Evolutionary conservation across 2,329 filamentous ascomycete genomes (phyloP).

Genomic region (Fusarium napiforme): DNA sequence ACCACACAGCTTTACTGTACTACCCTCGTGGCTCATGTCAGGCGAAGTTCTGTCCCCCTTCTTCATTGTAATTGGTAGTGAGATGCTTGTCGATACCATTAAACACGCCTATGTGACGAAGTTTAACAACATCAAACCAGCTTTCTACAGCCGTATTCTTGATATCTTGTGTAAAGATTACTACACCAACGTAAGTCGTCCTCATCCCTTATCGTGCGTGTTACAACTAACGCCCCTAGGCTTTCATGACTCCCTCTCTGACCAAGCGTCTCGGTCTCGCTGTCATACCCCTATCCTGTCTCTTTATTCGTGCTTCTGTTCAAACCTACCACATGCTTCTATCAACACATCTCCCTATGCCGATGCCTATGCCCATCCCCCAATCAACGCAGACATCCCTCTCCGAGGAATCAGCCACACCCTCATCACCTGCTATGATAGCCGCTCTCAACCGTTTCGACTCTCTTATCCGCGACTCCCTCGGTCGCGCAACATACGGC

Average conservation of each 20-base stretch:
- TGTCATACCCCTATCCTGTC: slow-evolving; percentile 89
- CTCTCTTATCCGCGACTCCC: slow-evolving; percentile 76
- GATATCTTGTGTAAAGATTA: slow-evolving; percentile 98
- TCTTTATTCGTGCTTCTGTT: slow-evolving; percentile 93
- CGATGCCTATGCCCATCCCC: slow-evolving; percentile 74
- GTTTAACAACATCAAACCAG: slow-evolving; percentile 96
- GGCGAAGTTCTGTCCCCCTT: slow-evolving; percentile 94
- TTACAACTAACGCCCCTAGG: slow-evolving; percentile 58
- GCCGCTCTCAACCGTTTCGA: slow-evolving; percentile 85
- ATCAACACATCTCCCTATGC: slow-evolving; percentile 83
- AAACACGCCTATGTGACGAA: slow-evolving; percentile 99
- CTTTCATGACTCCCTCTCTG: slow-evolving; percentile 89
- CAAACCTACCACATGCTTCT: slow-evolving; percentile 99
- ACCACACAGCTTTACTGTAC: slow-evolving; percentile 88
- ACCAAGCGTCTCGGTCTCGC: slow-evolving; percentile 91
- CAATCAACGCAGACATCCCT: slow-evolving; percentile 74
- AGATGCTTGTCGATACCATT: slow-evolving; percentile 96
- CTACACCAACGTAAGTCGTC: slow-evolving; percentile 82
- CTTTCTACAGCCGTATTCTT: slow-evolving; percentile 87
- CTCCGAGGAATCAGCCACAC: slow-evolving; percentile 69
- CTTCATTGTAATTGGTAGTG: slow-evolving; percentile 90
- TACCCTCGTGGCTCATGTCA: slow-evolving; percentile 80
- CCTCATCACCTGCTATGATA: slow-evolving; percentile 77
- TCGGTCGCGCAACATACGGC: slow-evolving; percentile 78
- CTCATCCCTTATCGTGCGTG: not conserved